Base-by-base conservation (phyloP, 2,329 filamentous ascomycete species). In the Cercospora citrullina region DNA sequence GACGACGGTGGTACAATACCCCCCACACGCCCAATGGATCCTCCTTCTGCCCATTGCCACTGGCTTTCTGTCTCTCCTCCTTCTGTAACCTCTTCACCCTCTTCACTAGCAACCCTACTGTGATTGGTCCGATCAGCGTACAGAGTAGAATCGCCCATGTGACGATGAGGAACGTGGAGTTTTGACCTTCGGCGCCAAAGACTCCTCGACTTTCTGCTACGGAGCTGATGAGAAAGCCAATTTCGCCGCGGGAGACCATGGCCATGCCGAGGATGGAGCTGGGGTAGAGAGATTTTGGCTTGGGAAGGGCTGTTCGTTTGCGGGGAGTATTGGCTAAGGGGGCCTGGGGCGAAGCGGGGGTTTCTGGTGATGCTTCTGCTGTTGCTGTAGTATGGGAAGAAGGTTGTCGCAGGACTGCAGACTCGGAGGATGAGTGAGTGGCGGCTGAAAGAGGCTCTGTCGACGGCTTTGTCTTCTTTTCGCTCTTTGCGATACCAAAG, bases 161-260 rank as follows among this genome's bases (percentile, higher is more conserved):
- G 1, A 84, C 82, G 0, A 86, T 79, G 3, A 87, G 75, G 68
- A 86, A 87, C 0, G 85, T 80, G 39, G 85, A 81, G 16, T 77
- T 76, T 2, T 67, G 58, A 30, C 68, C 45, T 30, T 61, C 31
- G 26, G 62, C 8, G 59, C 77, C 76, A 68, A 86, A 86, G 10
- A 86, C 80, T 0, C 84, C 83, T 14, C 81, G 79, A 5, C 79
- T 84, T 73, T 91, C 84, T 0, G 90, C 90, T 0, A 93, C 77
- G 0, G 89, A 87, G 0, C 89, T 88, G 69, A 95, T 92, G 53
- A 94, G 77, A 69, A 93, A 93, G 0, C 91, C 91, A 36, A 94
- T 92, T 76, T 95, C 91, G 0, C 91, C 91, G n/a, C 91, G 84
- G 0, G 91, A 87, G 0, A 90, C 86, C 91, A 94, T 94, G 2